A percentile compares a stretch with the other conserved stretches of the same genome.
Conservation (phyloP, 1,139 yeast species). For the Kazachstania sp. region DNA sequence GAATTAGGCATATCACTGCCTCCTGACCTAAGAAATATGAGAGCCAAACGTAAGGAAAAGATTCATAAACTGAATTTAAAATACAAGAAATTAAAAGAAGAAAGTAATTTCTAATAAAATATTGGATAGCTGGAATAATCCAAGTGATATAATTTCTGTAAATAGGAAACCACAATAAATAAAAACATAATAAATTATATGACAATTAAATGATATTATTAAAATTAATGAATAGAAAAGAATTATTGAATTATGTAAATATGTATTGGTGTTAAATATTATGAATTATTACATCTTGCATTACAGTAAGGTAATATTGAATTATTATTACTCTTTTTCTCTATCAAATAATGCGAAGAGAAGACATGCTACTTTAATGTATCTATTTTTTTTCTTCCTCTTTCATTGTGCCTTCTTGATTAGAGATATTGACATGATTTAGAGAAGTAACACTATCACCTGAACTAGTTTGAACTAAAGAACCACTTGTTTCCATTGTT, state of each 20-base stretch:
- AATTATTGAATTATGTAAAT: neutral
- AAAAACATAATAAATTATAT: neutral
- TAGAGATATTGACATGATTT: neutral
- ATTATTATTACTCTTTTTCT: neutral
- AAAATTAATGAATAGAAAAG: neutral
- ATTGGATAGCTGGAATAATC: neutral
- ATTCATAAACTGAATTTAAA: constrained; percentile 22
- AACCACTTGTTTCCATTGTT: neutral
- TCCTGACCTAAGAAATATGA: constrained; percentile 66
- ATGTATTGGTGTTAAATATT: neutral
- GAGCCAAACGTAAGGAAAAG: constrained; percentile 34
- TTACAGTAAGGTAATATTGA: neutral
- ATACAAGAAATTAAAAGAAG: constrained; percentile 13
- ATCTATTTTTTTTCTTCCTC: neutral
- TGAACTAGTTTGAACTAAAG: neutral
- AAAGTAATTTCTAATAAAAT: neutral
- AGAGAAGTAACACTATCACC: neutral
- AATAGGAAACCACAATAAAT: neutral
- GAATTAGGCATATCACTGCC: constrained; percentile 55
- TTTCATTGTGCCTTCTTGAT: neutral
- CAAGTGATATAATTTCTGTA: neutral
- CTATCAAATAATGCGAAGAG: neutral
- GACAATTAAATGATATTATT: neutral
- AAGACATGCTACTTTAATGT: too few species aligned
- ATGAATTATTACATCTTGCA: neutral